phyloP scores from a whole-genome alignment of 352 stramenopile species.

The Pythium phragmitis region DNA sequence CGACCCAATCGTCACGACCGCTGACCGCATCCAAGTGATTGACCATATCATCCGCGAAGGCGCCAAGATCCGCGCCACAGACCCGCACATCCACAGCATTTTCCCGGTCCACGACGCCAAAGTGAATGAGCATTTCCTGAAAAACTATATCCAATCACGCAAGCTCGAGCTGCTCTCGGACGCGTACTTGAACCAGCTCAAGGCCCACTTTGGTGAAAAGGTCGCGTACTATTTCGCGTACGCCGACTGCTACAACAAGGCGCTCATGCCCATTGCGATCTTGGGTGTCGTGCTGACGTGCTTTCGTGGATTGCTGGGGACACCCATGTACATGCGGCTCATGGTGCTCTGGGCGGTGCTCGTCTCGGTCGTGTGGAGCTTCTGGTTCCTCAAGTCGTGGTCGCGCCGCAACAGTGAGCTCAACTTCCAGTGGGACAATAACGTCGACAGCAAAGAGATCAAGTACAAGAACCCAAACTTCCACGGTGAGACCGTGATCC shows the following conservation, averaged over 20 bases:
- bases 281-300: conserved; percentile 69
- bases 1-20: conserved; percentile 61
- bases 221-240: conserved; percentile 87
- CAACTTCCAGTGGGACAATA: conserved; percentile 71
- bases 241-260: conserved; percentile 87
- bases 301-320: conserved; percentile 59
- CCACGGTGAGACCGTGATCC: conserved; percentile 47
- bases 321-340: conserved; percentile 80
- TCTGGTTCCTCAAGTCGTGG: conserved; percentile 80
- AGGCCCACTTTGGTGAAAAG: conserved; percentile 81
- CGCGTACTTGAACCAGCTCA: conserved; percentile 58
- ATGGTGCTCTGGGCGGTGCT: conserved; percentile 69
- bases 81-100: conserved; percentile 61
- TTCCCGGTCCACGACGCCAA: conserved; percentile 77
- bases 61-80: conserved; percentile 53
- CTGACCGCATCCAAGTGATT: conserved; percentile 80
- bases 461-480: conserved; percentile 79
- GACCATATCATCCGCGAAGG: conserved; percentile 80
- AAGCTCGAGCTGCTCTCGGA: conserved; percentile 68
- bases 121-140: conserved; percentile 72
- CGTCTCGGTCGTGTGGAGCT: conserved; percentile 82
- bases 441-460: conserved; percentile 61
- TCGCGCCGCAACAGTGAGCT: conserved; percentile 72
- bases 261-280: conserved; percentile 71
- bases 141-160: conserved; percentile 64